phyloP scores from a whole-genome alignment of 2,329 filamentous ascomycete species.

The Rutstroemia sp. region DNA sequence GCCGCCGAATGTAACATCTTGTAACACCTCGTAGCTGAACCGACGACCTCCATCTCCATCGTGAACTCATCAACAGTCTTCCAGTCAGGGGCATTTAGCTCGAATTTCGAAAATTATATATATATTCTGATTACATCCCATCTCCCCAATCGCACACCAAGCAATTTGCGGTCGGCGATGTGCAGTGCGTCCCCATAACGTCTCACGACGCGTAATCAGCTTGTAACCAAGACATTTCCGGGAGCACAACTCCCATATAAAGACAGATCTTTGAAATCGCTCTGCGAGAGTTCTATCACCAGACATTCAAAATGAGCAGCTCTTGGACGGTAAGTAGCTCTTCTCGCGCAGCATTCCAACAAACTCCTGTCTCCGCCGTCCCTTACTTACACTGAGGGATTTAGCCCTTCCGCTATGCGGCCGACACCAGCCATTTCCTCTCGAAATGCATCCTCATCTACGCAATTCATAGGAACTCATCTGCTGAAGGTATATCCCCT shows the following conservation, averaged over 20 bases:
- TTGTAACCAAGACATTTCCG: not conserved
- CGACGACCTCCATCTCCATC: no score
- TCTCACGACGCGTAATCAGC: conserved; percentile 6
- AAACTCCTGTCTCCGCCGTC: no score
- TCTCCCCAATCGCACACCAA: not conserved
- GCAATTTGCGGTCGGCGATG: not conserved
- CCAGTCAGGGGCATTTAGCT: no score
- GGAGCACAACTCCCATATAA: no score
- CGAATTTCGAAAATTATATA: no score
- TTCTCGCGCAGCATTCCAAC: not conserved
- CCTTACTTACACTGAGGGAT: not conserved
- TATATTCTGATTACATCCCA: no score
- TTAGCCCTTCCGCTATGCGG: conserved; percentile 63
- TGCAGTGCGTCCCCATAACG: conserved; percentile 1
- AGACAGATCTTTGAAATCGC: not conserved
- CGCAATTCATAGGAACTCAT: conserved; percentile 81
- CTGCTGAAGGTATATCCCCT: conserved; percentile 58
- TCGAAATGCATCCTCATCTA: conserved; percentile 89
- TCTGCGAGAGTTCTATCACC: no score
- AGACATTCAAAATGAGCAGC: not conserved
- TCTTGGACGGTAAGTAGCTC: conserved; percentile 17
- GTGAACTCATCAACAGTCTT: no score
- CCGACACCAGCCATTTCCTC: conserved; percentile 74
- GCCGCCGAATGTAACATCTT: no score
- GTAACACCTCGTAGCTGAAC: no score